Conservation (phyloP, 257 asterid genomes). For the Thymus quinquecostatus region DNA sequence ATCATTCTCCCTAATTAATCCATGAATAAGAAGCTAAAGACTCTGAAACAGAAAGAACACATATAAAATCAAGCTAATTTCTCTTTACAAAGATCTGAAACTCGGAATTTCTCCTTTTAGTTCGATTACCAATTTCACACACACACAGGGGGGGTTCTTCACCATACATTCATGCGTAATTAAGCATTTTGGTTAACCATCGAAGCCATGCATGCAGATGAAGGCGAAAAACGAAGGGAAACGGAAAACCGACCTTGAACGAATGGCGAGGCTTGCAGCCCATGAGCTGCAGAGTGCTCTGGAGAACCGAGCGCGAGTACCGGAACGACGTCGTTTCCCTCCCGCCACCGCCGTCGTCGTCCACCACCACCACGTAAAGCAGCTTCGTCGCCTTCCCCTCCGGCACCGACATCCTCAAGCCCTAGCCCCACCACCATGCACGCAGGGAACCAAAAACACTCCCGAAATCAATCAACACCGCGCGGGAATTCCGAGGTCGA, state of each 20-base stretch:
- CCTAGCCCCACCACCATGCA: conserved; percentile 33
- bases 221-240: background rate
- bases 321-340: conserved; percentile 56
- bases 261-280: conserved; percentile 96
- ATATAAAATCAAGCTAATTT: background rate
- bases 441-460: conserved; percentile 8
- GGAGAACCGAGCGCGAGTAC: conserved; percentile 83
- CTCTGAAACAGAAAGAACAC: background rate
- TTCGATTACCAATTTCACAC: conserved; percentile 18
- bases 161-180: background rate
- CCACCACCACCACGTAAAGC: conserved; percentile 74
- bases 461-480: conserved; percentile 5
- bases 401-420: conserved; percentile 51
- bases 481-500: conserved; percentile 16
- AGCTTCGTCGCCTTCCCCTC: conserved; percentile 64
- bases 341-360: conserved; percentile 37
- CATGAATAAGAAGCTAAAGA: too few species aligned
- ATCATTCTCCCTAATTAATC: too few species aligned
- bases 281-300: conserved; percentile 88
- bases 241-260: conserved; percentile 57
- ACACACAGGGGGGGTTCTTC: background rate
- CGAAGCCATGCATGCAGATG: conserved; percentile 38
- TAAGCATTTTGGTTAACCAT: conserved; percentile 4
- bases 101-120: background rate
- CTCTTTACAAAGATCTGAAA: background rate